These are phyloP conservation scores for Termitomyces heimii DNA, from an alignment of 768 basidiomycete genomes.

Conservation along the genomic window DNA sequence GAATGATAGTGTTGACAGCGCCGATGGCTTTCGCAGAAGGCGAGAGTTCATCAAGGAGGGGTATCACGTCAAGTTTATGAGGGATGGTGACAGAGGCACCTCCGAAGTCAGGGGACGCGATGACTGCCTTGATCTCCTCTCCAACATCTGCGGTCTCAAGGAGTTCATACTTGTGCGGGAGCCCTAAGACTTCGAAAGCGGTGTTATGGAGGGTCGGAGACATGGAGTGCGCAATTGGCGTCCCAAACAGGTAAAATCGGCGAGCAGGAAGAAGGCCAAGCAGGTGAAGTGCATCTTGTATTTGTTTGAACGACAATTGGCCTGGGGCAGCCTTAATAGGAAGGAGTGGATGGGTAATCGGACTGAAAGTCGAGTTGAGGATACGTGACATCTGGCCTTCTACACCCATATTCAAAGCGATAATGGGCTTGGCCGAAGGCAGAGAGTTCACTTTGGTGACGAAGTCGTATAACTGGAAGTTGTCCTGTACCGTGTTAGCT, in stretches of 20 bases:
- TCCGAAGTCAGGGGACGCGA: constrained; percentile 72
- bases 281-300: constrained; percentile 76
- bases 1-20: constrained; percentile 91
- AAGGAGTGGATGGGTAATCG: constrained; percentile 86
- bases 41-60: constrained; percentile 73
- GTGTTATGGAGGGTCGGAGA: constrained; percentile 94
- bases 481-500: constrained; percentile 69
- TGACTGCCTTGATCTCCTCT: constrained; percentile 55
- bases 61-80: constrained; percentile 86
- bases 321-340: constrained; percentile 89
- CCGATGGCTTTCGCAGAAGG: constrained; percentile 82
- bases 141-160: constrained; percentile 68
- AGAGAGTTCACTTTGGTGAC: constrained; percentile 38
- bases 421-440: constrained; percentile 67
- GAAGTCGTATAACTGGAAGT: constrained; percentile 74
- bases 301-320: constrained; percentile 83
- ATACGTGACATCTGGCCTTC: constrained; percentile 89
- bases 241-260: constrained; percentile 84
- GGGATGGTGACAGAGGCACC: constrained; percentile 98
- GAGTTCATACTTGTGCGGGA: constrained; percentile 79
- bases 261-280: constrained; percentile 72
- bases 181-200: constrained; percentile 71
- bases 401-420: constrained; percentile 92
- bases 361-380: constrained; percentile 80
- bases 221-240: constrained; percentile 83